These are phyloP conservation scores for Xylaria sp. DNA, from an alignment of 2,329 filamentous ascomycete species.

Conservation along the genomic window DNA sequence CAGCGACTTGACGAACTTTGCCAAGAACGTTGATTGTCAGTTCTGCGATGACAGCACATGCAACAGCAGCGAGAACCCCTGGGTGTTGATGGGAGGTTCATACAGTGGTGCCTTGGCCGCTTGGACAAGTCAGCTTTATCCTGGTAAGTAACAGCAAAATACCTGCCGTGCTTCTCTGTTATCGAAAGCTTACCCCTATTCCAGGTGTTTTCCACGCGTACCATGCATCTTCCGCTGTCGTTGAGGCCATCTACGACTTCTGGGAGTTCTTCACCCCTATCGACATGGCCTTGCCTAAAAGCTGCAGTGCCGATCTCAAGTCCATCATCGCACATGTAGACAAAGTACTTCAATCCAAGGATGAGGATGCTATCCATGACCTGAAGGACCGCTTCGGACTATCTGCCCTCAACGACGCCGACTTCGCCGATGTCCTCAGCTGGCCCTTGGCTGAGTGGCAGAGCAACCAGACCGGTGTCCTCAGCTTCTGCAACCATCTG, in stretches of 20 bases:
- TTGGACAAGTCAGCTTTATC: slow-evolving; percentile 41
- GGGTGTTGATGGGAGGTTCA: slow-evolving; percentile 48
- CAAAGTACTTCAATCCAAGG: slow-evolving; percentile 34
- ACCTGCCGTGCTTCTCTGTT: not conserved
- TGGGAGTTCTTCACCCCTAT: slow-evolving; percentile 46
- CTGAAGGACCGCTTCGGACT: slow-evolving; percentile 42
- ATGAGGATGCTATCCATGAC: slow-evolving; percentile 31
- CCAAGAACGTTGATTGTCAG: slow-evolving; percentile 35
- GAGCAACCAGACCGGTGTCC: slow-evolving; percentile 31
- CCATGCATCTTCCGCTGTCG: slow-evolving; percentile 44
- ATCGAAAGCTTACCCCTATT: not conserved
- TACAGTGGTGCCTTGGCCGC: slow-evolving; percentile 47
- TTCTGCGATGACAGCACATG: slow-evolving; percentile 36
- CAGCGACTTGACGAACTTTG: slow-evolving; percentile 30
- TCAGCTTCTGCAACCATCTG: slow-evolving; percentile 36
- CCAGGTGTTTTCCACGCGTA: slow-evolving; percentile 41
- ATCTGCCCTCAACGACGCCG: slow-evolving; percentile 27
- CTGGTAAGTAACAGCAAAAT: slow-evolving; percentile 35
- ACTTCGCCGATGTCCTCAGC: slow-evolving; percentile 42
- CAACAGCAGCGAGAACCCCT: slow-evolving; percentile 42
- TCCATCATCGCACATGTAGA: slow-evolving; percentile 45
- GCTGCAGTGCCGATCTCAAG: slow-evolving; percentile 43
- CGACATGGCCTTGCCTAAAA: slow-evolving; percentile 41
- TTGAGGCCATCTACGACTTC: slow-evolving; percentile 42
- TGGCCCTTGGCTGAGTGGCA: slow-evolving; percentile 36